Percentiles rank a stretch among this genome's conserved stretches.
Evolutionary conservation across 2,329 filamentous ascomycete genomes (phyloP).

Genomic region (Neonectria hederae): DNA sequence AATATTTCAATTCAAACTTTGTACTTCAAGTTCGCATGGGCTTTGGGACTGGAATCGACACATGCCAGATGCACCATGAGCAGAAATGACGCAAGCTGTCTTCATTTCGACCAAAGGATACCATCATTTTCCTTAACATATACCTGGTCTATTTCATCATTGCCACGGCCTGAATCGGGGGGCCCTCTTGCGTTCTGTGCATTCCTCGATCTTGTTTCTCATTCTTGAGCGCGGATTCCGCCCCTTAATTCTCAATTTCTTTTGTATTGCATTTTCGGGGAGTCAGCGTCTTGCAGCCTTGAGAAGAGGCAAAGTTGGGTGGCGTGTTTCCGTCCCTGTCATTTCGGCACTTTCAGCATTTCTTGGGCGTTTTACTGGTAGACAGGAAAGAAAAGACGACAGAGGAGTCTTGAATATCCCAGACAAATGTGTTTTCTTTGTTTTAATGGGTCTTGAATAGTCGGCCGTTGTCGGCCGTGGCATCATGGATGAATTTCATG

Average conservation of each 20-base stretch:
- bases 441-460: conserved; percentile 25
- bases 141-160: conserved; percentile 8
- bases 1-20: neutral
- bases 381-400: conserved; percentile 29
- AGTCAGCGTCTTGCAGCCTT: conserved; percentile 29
- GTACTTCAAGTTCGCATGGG: neutral
- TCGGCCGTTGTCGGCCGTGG: conserved; percentile 21
- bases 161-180: neutral
- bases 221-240: conserved; percentile 29
- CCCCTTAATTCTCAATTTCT: conserved; percentile 35
- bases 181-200: conserved; percentile 15
- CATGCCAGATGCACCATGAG: conserved; percentile 6
- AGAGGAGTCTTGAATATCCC: conserved; percentile 17
- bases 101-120: conserved; percentile 15
- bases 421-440: conserved; percentile 13
- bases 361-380: conserved; percentile 41
- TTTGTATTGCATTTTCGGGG: conserved; percentile 40
- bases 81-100: conserved; percentile 8
- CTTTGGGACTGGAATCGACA: neutral
- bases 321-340: conserved; percentile 18
- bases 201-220: conserved; percentile 9
- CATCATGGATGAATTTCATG: conserved; percentile 24
- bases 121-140: conserved; percentile 19
- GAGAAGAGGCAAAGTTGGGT: conserved; percentile 20
- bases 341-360: conserved; percentile 38